Base-by-base conservation (phyloP, 2,329 filamentous ascomycete species). In the Fusarium armeniacum region DNA sequence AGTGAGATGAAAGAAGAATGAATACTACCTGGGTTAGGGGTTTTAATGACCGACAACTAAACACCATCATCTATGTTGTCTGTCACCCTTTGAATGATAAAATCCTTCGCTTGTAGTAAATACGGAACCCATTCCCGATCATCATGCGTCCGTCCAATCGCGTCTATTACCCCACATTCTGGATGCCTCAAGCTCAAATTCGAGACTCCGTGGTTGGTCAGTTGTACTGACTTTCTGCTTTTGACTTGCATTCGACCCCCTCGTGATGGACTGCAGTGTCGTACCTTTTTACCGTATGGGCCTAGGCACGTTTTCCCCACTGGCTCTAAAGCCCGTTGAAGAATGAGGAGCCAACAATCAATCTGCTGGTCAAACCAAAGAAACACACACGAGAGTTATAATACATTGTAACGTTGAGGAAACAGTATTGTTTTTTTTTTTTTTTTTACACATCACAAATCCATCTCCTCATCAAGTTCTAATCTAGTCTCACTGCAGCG, bases 151-250 rank as follows among this genome's bases (percentile, higher is more conserved):
- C 28, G 51, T 38, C 55, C 54, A 49, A 62, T 56, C 40, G 50
- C 46, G 36, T 57, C 16, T 22, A 32, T 65, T 65, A 65, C 62
- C 62, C 62, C 62, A 66, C 62, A 61, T 33, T 65, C 55, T 38
- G 40, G 57, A 44, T 58, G 62, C 57, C 58, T 32, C 58, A 51
- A 57, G 61, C 65, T 71, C 57, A 43, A 68, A 47, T 65, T 70
- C 50, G 13, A 70, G 35, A 58, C 45, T 40, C 53, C 50, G 58
- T 68, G 63, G 54, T 70, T 70, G 67, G 67, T 40, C 67, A 70
- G 66, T 63, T 50, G 41, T 53, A 50, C 18, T 28, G 30, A 22
- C 36, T 46, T 28, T 65, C 38, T 65, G 62, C 50, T 50, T 22
- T 70, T 44, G 51, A 57, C 65, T 47, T 67, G 56, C 50, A 67